Base-by-base conservation (phyloP, 2,329 filamentous ascomycete genomes). In the Acrocalymma vagum region DNA sequence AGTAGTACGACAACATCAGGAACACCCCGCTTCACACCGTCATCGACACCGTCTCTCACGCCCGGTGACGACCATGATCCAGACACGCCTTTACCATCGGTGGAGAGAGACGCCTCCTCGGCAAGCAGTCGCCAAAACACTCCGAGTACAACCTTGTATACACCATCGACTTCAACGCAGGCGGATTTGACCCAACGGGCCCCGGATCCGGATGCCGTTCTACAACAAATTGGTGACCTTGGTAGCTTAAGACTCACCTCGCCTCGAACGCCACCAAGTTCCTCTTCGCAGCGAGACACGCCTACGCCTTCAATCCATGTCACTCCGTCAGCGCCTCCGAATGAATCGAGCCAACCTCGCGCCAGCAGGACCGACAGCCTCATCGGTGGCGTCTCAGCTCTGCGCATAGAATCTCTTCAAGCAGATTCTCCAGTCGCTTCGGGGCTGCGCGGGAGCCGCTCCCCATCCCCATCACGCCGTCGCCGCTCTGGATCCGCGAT, bases 401-500 rank as follows among this genome's bases (percentile, higher is more conserved):
- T 45, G 21, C 27, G 16, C n/a, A 22, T 48, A 15, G 40, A 18
- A 10, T 37, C 34, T 36, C 30, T 18, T 15, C 38, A 13, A 13
- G 13, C 15, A 34, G 28, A 31, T 31, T 22, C 31, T 26, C 28
- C 34, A 20, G 22, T 10, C 17, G 29, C 22, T 13, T 29, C 32
- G 5, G 17, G 29, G 10, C 4, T 26, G 27, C 25, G 28, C 6
- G 34, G 36, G 17, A 36, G 29, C 16, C 41, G 36, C 14, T 53
- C 46, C 16, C 43, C 44, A 38, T 45, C 57, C n/a, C 42, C 42
- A 29, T 49, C 46, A 29, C 34, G 41, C 18, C 46, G 52, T 25
- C 43, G 48, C 14, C 54, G 56, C 9, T 56, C 56, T 9, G 43
- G 49, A 7, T 52, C 51, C 2, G 32, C 17, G 7, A 29, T 44